Conservation (phyloP, 768 basidiomycete genomes). For the Obba rivulosa region DNA sequence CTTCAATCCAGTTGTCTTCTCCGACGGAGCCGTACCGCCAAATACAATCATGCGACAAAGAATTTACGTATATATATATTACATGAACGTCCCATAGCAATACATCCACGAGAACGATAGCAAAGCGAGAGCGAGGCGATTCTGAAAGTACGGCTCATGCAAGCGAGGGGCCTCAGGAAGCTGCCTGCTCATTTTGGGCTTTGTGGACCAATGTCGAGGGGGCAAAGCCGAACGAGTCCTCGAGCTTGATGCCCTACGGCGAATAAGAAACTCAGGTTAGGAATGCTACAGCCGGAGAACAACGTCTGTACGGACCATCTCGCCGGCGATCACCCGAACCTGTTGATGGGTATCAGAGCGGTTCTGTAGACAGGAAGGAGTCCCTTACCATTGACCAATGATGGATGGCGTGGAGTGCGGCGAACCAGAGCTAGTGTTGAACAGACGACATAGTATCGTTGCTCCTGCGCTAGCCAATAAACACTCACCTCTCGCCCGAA, state of each 20-base stretch:
- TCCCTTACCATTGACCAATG: slow-evolving; percentile 82
- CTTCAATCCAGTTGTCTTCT: too few species aligned
- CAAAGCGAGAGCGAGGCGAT: background rate
- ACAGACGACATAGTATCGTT: slow-evolving; percentile 4
- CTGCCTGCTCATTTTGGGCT: slow-evolving; percentile 4
- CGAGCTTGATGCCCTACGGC: slow-evolving; percentile 57
- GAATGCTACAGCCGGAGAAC: background rate
- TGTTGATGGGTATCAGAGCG: slow-evolving; percentile 19
- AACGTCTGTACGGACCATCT: slow-evolving; percentile 56
- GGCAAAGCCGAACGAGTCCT: slow-evolving; percentile 80
- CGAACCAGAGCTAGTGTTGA: slow-evolving; percentile 73
- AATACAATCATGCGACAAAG: too few species aligned
- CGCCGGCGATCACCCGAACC: slow-evolving; percentile 82
- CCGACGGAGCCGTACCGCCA: too few species aligned
- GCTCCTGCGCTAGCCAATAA: background rate
- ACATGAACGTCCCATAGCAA: too few species aligned
- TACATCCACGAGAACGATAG: too few species aligned
- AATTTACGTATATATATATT: too few species aligned
- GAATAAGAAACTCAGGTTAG: too few species aligned
- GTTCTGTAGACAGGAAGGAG: background rate
- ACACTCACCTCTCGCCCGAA: slow-evolving; percentile 69
- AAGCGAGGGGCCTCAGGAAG: background rate
- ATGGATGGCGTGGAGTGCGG: slow-evolving; percentile 80
- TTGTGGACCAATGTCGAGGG: slow-evolving; percentile 79
- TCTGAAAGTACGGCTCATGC: background rate